Evolutionary conservation across 1,139 yeast genomes (phyloP), one percentile per base, ranked within the genome.

Genomic region (Suhomyces bokatorum): DNA sequence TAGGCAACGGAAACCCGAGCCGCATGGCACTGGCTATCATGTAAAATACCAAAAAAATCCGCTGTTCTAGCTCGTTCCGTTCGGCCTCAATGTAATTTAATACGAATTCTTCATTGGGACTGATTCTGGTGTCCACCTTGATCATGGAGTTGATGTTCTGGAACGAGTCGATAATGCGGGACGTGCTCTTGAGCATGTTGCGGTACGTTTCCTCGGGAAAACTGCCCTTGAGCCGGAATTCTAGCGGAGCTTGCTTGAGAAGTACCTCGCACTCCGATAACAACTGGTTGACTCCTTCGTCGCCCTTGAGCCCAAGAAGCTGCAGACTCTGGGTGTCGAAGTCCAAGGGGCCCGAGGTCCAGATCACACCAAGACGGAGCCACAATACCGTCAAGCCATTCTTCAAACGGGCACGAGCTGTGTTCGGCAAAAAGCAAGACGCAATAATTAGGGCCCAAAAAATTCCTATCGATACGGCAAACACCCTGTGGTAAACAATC

Each of bases 301-400:
- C 73, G 35, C 81, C 85, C 44, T 76, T 73, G 31, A 82, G 62
- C 0, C 87, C 87, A 30, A 71, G 65, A 10, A 81, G 63, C 26
- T 52, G 49, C 32, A 39, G 32, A 40, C 55, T 47, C 4, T 51
- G 50, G 8, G 36, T 43, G 17, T 62, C 60, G 47, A 67, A 71
- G 35, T 70, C 77, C 46, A 74, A 59, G 4, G 77, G 77, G 47
- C 82, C 87, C 22, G 83, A 70, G 54, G 83, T 84, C 96, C 96
- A 87, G n/a, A 83, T 75, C 26, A 87, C 74, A 0, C 96, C 96
- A 73, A 88, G 73, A 42, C 90, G 69, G 36, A 88, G 66, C 96
- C 96, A 88, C 26, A 87, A 69, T 1, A 83, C 67, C 0, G 89
- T 78, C 24, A 87, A 62, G 0, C 88, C 88, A 29, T 73, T 72